Evolutionary conservation across 2,329 filamentous ascomycete genomes (phyloP), one percentile per base, ranked within the genome.

Genomic region (Phoma sp.): DNA sequence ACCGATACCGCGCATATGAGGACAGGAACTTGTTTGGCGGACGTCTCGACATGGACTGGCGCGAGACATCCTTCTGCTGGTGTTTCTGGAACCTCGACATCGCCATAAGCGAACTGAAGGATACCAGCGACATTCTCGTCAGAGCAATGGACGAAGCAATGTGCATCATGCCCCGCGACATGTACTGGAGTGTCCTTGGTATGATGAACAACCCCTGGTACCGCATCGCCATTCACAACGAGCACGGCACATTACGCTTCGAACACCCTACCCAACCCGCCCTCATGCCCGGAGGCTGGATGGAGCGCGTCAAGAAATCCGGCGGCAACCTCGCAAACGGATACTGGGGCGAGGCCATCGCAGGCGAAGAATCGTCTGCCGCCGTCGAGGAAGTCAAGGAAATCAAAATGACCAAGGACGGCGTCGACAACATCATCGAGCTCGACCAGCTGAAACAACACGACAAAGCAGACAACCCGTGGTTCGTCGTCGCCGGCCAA

Each of bases 131-230:
- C 65, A 85, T 97, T 30, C 82, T 96, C 67, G 87, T 96, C 5
- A 83, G 93, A 37, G 89, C 88, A 4, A 96, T 96, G 92, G 93
- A 97, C 64, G 93, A 96, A 61, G 84, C 88, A 48, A 88, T 96
- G 85, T 91, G 90, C 74, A 80, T 91, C 0, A 92, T 96, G 71
- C 93, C 93, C 4, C 83, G 91, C 57, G 93, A 97, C 67, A 95
- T 96, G 91, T 96, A 96, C 77, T 97, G 93, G 93, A 92, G 87
- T 56, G 92, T 96, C 2, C 78, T 96, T 32, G 92, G 93, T 0
- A 97, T 97, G 93, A 96, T 97, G 93, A 96, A 96, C 76, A 96
- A 96, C 65, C 90, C 91, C 0, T 97, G 93, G 93, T 97, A 89
- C 73, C 83, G 93, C 5, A 84, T 97, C 1, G 85, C 87, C 2